phyloP scores from a whole-genome alignment of 2,329 filamentous ascomycete genomes.

The Fusarium fracticaudum region DNA sequence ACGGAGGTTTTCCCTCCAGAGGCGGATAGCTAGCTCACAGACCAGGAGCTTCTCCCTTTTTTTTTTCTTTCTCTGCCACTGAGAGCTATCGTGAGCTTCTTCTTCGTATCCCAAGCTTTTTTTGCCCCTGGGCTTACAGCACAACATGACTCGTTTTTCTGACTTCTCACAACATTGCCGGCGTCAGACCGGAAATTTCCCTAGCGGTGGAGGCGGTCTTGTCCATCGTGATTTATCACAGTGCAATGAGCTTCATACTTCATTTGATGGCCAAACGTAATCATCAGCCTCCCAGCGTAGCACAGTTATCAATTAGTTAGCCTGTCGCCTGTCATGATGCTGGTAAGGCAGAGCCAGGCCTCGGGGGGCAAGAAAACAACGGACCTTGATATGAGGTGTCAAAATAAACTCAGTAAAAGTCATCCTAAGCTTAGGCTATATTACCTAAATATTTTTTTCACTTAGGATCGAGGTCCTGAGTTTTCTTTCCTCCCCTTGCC shows the following conservation, averaged over 20 bases:
- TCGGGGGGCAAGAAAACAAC: too few species aligned
- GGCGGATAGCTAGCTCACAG: background rate
- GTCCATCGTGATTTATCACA: constrained; percentile 18
- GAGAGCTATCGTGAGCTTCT: background rate
- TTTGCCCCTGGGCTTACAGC: constrained; percentile 9
- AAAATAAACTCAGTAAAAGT: too few species aligned
- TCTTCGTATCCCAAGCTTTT: background rate
- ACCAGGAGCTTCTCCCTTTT: background rate
- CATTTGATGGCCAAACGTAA: background rate
- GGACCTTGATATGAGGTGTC: too few species aligned
- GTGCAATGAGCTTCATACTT: background rate
- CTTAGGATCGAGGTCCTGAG: too few species aligned
- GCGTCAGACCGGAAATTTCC: constrained; percentile 27
- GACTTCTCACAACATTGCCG: background rate
- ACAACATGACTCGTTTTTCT: constrained; percentile 27
- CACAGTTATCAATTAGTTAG: background rate
- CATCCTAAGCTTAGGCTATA: too few species aligned
- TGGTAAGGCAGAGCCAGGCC: background rate
- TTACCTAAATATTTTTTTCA: too few species aligned
- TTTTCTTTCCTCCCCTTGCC: too few species aligned
- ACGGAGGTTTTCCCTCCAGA: background rate
- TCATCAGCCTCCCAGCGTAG: background rate
- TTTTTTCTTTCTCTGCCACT: background rate
- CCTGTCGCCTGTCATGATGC: constrained; percentile 13
- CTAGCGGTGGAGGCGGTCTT: constrained; percentile 6